Evolutionary conservation across 2,329 filamentous ascomycete species (phyloP).

Genomic region (Rutstroemia sp.): DNA sequence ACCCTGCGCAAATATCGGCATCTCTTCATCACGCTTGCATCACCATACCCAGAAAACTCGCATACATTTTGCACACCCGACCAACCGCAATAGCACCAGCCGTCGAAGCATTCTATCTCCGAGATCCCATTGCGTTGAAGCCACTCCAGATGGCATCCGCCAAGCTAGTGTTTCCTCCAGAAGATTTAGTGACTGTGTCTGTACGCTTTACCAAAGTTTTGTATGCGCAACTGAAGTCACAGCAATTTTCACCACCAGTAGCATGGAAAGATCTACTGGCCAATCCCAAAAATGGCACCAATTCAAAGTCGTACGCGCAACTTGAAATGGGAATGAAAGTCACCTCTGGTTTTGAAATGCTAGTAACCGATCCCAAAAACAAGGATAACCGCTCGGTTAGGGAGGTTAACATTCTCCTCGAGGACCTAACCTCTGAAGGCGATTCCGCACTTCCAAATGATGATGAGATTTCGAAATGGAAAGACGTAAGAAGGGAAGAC

Average conservation of each 20-base stretch:
- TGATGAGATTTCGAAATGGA: constrained; percentile 66
- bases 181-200: constrained; percentile 72
- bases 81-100: constrained; percentile 75
- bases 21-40: constrained; percentile 71
- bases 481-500: constrained; percentile 55
- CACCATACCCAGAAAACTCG: constrained; percentile 73
- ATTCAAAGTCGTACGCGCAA: constrained; percentile 24
- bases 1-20: constrained; percentile 65
- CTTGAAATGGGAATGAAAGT: constrained; percentile 83
- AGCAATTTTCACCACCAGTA: constrained; percentile 65
- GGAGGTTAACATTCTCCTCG: constrained; percentile 69
- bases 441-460: constrained; percentile 56
- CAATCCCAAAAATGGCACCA: constrained; percentile 23
- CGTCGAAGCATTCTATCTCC: constrained; percentile 85
- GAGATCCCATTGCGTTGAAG: constrained; percentile 71
- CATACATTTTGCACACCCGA: constrained; percentile 67
- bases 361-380: constrained; percentile 60
- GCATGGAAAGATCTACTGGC: constrained; percentile 38
- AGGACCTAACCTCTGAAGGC: constrained; percentile 51
- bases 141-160: constrained; percentile 51
- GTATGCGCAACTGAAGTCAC: constrained; percentile 83
- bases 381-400: constrained; percentile 61
- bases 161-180: constrained; percentile 59
- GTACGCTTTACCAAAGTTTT: constrained; percentile 80
- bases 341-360: constrained; percentile 83